Evolutionary conservation across 2,329 filamentous ascomycete genomes (phyloP).

Genomic region (Lachnellula arida): DNA sequence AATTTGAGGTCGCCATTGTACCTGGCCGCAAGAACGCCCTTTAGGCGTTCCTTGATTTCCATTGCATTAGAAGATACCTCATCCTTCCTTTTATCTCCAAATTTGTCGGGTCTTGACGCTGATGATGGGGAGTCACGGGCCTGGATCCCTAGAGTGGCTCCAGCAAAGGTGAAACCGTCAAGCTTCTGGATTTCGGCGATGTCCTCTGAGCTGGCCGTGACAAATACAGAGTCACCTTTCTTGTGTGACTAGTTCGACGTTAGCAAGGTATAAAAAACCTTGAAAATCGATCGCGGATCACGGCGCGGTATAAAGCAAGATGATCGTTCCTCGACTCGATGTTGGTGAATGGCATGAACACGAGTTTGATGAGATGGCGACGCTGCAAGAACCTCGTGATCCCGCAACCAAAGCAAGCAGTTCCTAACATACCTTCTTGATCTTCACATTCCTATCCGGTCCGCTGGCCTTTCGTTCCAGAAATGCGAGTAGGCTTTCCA

Average conservation of each 20-base stretch:
- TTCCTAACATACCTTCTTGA: slow-evolving; percentile 70
- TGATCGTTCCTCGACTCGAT: slow-evolving; percentile 26
- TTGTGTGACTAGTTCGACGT: slow-evolving; percentile 63
- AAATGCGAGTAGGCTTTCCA: slow-evolving; percentile 61
- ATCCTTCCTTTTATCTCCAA: slow-evolving; percentile 33
- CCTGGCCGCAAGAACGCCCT: slow-evolving; percentile 65
- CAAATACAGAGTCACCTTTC: slow-evolving; percentile 64
- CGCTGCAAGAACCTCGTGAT: slow-evolving; percentile 30
- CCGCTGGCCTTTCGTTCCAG: slow-evolving; percentile 65
- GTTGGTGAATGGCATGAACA: slow-evolving; percentile 36
- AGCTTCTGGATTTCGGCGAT: slow-evolving; percentile 61
- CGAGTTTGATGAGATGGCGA: slow-evolving; percentile 38
- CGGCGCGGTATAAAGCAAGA: slow-evolving; percentile 21
- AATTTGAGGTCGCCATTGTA: slow-evolving; percentile 71
- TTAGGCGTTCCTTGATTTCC: slow-evolving; percentile 65
- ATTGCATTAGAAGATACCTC: slow-evolving; percentile 48
- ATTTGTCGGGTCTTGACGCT: slow-evolving; percentile 20
- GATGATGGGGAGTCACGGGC: slow-evolving; percentile 32
- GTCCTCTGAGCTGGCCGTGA: slow-evolving; percentile 62
- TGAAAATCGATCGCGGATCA: slow-evolving; percentile 33
- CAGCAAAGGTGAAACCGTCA: slow-evolving; percentile 65
- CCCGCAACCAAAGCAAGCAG: slow-evolving; percentile 38
- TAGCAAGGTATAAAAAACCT: slow-evolving; percentile 49
- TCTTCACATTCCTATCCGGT: slow-evolving; percentile 46
- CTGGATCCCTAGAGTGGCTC: slow-evolving; percentile 52